Evolutionary conservation across 1,139 yeast genomes (phyloP).

Genomic region (Tardiomyces depauwii): DNA sequence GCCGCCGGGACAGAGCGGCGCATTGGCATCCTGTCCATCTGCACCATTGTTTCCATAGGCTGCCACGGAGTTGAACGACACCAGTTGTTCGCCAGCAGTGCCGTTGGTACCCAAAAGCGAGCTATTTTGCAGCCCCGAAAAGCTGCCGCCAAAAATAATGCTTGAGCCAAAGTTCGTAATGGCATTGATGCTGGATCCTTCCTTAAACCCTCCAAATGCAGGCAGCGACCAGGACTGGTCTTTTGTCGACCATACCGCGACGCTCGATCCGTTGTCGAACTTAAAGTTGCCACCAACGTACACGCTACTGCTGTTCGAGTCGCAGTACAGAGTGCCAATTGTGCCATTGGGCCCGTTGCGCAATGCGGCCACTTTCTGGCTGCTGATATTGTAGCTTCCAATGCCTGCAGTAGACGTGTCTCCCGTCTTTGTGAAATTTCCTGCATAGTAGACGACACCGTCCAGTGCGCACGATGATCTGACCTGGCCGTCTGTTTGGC

Average conservation of each 20-base stretch:
- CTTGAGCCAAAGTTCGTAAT: constrained; percentile 42
- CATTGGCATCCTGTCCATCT: constrained; percentile 27
- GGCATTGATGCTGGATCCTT: constrained; percentile 49
- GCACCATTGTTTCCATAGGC: constrained; percentile 37
- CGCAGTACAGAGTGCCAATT: constrained; percentile 41
- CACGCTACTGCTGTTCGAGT: constrained; percentile 37
- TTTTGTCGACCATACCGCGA: constrained; percentile 51
- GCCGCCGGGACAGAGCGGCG: constrained; percentile 51
- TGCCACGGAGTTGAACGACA: constrained; percentile 52
- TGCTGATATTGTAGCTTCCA: constrained; percentile 41
- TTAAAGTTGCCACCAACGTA: constrained; percentile 77
- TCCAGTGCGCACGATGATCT: constrained; percentile 24
- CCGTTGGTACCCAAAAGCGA: constrained; percentile 33
- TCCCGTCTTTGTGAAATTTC: constrained; percentile 27
- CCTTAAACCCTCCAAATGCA: constrained; percentile 71
- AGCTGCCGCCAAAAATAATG: constrained; percentile 72
- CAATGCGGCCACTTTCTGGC: constrained; percentile 33
- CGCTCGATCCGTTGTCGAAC: constrained; percentile 47
- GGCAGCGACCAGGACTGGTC: constrained; percentile 35
- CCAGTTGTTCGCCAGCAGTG: constrained; percentile 34
- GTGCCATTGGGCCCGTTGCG: constrained; percentile 36
- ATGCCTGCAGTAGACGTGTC: constrained; percentile 33
- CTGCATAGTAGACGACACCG: constrained; percentile 36
- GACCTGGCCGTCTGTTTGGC: constrained; percentile 22
- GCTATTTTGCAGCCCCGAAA: constrained; percentile 49